phyloP scores from a whole-genome alignment of 192 early-diverging fungal genomes.

The Mortierella antarctica region DNA sequence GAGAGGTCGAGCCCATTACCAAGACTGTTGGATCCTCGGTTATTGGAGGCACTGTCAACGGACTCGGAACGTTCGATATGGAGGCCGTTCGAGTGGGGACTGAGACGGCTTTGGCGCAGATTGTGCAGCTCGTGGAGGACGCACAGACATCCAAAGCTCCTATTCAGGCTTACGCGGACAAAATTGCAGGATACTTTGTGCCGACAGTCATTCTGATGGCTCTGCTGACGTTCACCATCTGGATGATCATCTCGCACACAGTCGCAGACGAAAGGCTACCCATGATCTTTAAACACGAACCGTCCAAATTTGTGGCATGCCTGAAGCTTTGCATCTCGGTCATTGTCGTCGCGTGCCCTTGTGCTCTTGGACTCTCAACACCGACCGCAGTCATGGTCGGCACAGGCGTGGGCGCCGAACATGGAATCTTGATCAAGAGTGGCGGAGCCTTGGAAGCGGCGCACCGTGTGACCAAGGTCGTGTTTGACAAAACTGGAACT shows the following conservation, averaged over 20 bases:
- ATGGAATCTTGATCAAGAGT: constrained; percentile 97
- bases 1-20: constrained; percentile 85
- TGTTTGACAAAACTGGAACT: constrained; percentile 99
- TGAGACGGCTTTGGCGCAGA: constrained; percentile 92
- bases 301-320: constrained; percentile 80
- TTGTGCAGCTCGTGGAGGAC: constrained; percentile 92
- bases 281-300: constrained; percentile 55
- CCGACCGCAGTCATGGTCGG: constrained; percentile 99
- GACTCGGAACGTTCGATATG: constrained; percentile 87
- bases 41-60: constrained; percentile 97
- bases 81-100: constrained; percentile 86
- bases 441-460: constrained; percentile 88
- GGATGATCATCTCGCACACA: constrained; percentile 72
- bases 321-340: constrained; percentile 92
- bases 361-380: constrained; percentile 95
- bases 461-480: constrained; percentile 82
- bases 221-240: constrained; percentile 77
- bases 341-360: constrained; percentile 97
- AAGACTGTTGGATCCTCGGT: constrained; percentile 74
- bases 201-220: constrained; percentile 84
- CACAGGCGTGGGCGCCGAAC: constrained; percentile 95
- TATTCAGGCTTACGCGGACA: constrained; percentile 93
- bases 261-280: constrained; percentile 53
- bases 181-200: constrained; percentile 92
- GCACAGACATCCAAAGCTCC: constrained; percentile 96